A percentile compares a stretch with the other conserved stretches of the same genome.
These are phyloP conservation scores for Marchantia polymorpha DNA, from an alignment of 225 moss, liverwort and hornwort species.

Conservation along the genomic window DNA sequence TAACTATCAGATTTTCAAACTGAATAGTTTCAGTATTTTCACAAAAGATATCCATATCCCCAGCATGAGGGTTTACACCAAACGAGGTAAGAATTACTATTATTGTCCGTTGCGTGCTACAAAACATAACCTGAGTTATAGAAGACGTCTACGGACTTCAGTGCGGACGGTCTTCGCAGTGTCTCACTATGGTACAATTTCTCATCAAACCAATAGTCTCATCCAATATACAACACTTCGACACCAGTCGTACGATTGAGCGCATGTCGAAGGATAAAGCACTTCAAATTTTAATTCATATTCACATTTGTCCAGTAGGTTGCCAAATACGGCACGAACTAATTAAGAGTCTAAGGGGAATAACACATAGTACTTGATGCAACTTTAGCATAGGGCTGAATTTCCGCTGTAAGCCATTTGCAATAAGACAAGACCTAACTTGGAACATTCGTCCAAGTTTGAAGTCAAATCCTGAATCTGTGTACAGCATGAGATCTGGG, in stretches of 20 bases:
- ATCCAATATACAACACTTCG: too few relatives aligned
- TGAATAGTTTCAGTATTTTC: too few relatives aligned
- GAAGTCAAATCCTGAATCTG: not conserved
- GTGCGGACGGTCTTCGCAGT: not conserved
- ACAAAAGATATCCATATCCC: not conserved
- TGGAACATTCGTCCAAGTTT: slow-evolving; percentile 7
- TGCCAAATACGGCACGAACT: not conserved
- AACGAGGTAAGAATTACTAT: not conserved
- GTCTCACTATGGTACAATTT: not conserved
- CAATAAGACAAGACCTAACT: slow-evolving; percentile 3
- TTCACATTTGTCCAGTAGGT: not conserved
- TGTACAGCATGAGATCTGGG: slow-evolving; percentile 8
- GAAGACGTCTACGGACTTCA: not conserved
- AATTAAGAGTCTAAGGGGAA: not conserved
- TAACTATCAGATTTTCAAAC: not conserved
- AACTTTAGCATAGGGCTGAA: not conserved
- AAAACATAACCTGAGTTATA: not conserved
- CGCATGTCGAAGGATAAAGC: not conserved
- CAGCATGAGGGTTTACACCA: not conserved
- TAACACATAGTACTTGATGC: not conserved
- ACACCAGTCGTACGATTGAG: too few relatives aligned
- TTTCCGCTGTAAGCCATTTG: not conserved
- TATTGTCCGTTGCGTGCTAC: not conserved
- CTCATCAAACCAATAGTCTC: not conserved
- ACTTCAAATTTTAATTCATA: not conserved